Evolutionary conservation across 345 rosid species (phyloP).

Genomic region (Linum trigynum): DNA sequence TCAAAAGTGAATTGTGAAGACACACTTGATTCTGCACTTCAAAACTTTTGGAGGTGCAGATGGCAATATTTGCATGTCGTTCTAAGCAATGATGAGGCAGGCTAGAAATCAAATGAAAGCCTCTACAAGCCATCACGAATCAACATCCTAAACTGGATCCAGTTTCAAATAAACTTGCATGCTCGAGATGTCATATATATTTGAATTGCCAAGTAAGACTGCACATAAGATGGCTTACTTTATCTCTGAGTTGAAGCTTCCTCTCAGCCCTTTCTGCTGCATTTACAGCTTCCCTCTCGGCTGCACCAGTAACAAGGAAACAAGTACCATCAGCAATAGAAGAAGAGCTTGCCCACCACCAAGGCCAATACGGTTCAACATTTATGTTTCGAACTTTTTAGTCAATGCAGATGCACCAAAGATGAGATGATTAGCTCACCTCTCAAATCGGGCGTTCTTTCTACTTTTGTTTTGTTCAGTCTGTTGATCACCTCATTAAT

Average conservation of each 20-base stretch:
- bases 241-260: constrained; percentile 71
- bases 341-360: background rate
- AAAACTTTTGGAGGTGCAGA: background rate
- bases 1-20: background rate
- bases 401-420: background rate
- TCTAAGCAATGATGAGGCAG: background rate
- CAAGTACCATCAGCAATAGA: background rate
- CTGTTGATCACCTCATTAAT: constrained; percentile 86
- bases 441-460: constrained; percentile 84
- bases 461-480: constrained; percentile 88
- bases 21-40: background rate
- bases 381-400: background rate
- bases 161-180: background rate
- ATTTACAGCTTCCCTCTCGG: constrained; percentile 82
- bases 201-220: no score
- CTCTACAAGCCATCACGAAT: background rate
- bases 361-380: background rate
- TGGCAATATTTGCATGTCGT: background rate
- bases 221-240: constrained; percentile 34
- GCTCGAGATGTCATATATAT: background rate
- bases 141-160: background rate
- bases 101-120: background rate
- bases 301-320: constrained; percentile 29
- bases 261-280: constrained; percentile 93
- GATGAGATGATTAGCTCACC: constrained; percentile 29